These are phyloP conservation scores for Coleophoma crateriformis DNA, from an alignment of 2,329 filamentous ascomycete species.

Conservation along the genomic window DNA sequence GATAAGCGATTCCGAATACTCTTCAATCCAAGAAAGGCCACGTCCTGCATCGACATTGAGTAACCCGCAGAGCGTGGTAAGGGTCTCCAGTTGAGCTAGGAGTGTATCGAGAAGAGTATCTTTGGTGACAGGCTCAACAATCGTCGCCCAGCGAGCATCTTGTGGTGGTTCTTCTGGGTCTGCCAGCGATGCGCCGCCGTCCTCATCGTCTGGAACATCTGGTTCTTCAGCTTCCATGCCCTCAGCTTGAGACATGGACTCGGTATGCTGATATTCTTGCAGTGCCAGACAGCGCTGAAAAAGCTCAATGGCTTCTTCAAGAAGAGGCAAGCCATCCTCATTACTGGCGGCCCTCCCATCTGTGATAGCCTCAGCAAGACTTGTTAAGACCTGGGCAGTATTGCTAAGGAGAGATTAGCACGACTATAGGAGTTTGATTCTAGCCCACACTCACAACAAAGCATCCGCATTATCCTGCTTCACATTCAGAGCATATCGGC, in stretches of 20 bases:
- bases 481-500: conserved; percentile 53
- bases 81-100: conserved; percentile 54
- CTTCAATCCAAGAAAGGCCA: conserved; percentile 50
- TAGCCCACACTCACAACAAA: conserved; percentile 38
- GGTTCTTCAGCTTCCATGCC: conserved; percentile 18
- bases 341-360: conserved; percentile 34
- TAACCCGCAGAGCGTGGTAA: conserved; percentile 44
- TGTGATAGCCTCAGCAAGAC: conserved; percentile 54
- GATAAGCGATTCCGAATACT: conserved; percentile 46
- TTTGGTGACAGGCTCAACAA: conserved; percentile 62
- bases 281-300: conserved; percentile 50
- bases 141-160: conserved; percentile 57
- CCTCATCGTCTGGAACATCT: conserved; percentile 28
- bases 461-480: conserved; percentile 60
- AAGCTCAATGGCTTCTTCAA: conserved; percentile 56
- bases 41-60: conserved; percentile 31
- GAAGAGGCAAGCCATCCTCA: conserved; percentile 37
- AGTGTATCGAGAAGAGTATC: conserved; percentile 63
- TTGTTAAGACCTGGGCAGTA: conserved; percentile 62
- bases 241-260: conserved; percentile 31
- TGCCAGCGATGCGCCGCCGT: conserved; percentile 23
- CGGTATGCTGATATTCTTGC: conserved; percentile 42
- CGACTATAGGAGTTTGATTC: too few relatives aligned
- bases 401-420: conserved; percentile 34
- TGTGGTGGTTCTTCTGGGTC: conserved; percentile 10